Evolutionary conservation across 2,329 filamentous ascomycete genomes (phyloP).

Genomic region (Diaporthe ilicicola): DNA sequence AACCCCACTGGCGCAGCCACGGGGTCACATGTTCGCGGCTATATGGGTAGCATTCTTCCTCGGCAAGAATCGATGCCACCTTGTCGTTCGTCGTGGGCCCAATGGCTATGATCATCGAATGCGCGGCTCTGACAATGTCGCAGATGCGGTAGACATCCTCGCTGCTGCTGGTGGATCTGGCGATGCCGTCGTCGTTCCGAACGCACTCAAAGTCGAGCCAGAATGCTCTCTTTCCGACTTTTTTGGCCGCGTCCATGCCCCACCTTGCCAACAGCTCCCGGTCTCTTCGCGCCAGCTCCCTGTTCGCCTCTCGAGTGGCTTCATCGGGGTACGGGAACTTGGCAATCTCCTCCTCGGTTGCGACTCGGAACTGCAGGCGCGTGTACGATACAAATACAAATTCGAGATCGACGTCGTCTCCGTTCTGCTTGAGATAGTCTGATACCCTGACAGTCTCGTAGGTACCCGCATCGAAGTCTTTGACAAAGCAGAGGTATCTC

Average conservation of each 20-base stretch:
- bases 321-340: constrained; percentile 32
- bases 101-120: constrained; percentile 51
- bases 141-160: constrained; percentile 50
- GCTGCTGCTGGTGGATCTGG: constrained; percentile 39
- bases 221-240: constrained; percentile 48
- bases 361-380: constrained; percentile 46
- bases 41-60: constrained; percentile 35
- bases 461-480: too few relatives aligned
- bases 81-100: constrained; percentile 40
- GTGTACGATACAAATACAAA: constrained; percentile 54
- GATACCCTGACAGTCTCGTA: too few relatives aligned
- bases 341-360: constrained; percentile 36
- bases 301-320: constrained; percentile 33
- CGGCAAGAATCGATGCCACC: constrained; percentile 10
- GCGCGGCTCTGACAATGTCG: constrained; percentile 53
- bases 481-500: too few relatives aligned
- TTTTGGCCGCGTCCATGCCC: constrained; percentile 47
- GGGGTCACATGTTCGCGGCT: constrained; percentile 29
- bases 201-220: constrained; percentile 53
- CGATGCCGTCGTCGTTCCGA: constrained; percentile 38
- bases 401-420: constrained; percentile 22
- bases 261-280: constrained; percentile 44
- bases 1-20: constrained; percentile 52
- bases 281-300: constrained; percentile 36
- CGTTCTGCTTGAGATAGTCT: too few relatives aligned